phyloP scores from a whole-genome alignment of 495 filamentous ascomycete species.

The Staphylotrichum longicolle region DNA sequence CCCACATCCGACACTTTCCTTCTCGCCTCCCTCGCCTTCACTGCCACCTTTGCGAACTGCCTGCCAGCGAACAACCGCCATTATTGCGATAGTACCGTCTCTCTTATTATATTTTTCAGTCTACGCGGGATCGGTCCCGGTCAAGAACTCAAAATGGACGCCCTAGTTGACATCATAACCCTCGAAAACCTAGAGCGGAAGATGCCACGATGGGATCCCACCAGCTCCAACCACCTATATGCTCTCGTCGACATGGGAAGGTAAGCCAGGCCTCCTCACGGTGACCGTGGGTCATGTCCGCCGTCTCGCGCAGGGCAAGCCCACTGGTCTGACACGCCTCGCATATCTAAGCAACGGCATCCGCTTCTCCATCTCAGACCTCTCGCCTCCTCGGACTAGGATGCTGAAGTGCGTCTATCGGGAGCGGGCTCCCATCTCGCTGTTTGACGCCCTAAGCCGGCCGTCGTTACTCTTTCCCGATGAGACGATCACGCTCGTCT shows the following conservation, averaged over 20 bases:
- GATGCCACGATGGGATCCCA: conserved; percentile 46
- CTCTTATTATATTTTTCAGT: no score
- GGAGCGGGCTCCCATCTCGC: conserved; percentile 74
- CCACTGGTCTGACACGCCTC: conserved; percentile 17
- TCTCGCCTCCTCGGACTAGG: conserved; percentile 65
- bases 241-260: conserved; percentile 75
- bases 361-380: conserved; percentile 83
- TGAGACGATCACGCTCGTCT: conserved; percentile 59
- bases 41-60: no score
- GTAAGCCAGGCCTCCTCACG: conserved; percentile 40
- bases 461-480: conserved; percentile 58
- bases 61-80: no score
- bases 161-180: conserved; percentile 43
- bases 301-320: not conserved
- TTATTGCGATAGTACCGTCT: no score
- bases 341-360: conserved; percentile 76
- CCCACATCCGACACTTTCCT: no score
- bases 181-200: conserved; percentile 51
- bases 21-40: no score
- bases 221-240: conserved; percentile 46
- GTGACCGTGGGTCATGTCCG: not conserved
- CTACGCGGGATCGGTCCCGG: no score
- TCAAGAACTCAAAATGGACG: conserved; percentile 20
- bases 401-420: conserved; percentile 74
- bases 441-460: conserved; percentile 78